Evolutionary conservation across 345 rosid genomes (phyloP).

Genomic region (Camelina laxa): DNA sequence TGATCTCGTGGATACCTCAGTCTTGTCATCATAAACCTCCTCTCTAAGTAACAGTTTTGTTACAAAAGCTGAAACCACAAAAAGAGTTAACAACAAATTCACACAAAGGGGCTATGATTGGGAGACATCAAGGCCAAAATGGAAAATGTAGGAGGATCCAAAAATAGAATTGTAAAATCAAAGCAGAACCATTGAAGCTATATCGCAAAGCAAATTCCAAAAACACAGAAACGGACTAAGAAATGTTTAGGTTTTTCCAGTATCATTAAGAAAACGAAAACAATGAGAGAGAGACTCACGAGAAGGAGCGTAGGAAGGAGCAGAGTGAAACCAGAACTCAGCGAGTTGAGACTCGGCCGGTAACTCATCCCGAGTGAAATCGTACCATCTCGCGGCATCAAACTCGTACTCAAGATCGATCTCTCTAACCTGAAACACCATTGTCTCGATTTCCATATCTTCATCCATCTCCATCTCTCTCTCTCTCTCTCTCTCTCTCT

Average conservation of each 20-base stretch:
- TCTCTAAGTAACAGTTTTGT: constrained; percentile 38
- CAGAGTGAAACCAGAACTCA: constrained; percentile 82
- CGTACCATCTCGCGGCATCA: constrained; percentile 83
- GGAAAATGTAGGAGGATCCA: not conserved
- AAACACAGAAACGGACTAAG: not conserved
- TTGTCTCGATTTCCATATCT: constrained; percentile 64
- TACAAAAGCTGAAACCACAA: constrained; percentile 37
- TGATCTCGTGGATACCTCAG: constrained; percentile 21
- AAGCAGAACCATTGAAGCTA: not conserved
- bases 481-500: constrained; percentile 25
- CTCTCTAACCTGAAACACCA: constrained; percentile 68
- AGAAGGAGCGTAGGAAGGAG: constrained; percentile 77
- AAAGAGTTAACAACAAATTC: not conserved
- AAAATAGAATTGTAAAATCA: not conserved
- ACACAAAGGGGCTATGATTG: too few species aligned
- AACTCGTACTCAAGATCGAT: constrained; percentile 89
- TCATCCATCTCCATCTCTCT: constrained; percentile 51
- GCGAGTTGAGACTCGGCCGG: constrained; percentile 63
- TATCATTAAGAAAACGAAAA: not conserved
- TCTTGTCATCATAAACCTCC: constrained; percentile 37
- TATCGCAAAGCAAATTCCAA: not conserved
- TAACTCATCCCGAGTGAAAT: constrained; percentile 75
- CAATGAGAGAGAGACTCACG: constrained; percentile 57
- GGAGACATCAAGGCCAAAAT: too few species aligned
- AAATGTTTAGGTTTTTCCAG: not conserved